Percentiles rank a stretch among this genome's conserved stretches.
Conservation (phyloP, 2,329 filamentous ascomycete genomes). For the Whalleya microplaca region DNA sequence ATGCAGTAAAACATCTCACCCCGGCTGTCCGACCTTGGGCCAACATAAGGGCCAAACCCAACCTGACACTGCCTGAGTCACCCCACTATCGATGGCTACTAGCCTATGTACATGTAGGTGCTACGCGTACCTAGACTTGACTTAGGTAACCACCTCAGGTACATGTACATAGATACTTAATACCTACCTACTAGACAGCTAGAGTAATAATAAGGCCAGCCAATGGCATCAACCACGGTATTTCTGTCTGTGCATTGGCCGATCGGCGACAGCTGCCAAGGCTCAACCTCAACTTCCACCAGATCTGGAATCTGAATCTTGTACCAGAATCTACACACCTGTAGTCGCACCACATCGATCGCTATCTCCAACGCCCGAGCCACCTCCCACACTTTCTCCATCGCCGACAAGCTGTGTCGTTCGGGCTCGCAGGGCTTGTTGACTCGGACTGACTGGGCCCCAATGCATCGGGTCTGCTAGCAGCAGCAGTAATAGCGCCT, state of each 20-base stretch:
- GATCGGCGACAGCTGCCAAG: background rate
- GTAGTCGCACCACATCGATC: background rate
- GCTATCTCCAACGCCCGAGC: constrained; percentile 1
- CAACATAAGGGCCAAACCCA: no score
- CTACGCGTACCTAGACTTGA: no score
- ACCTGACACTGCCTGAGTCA: no score
- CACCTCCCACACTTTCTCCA: constrained; percentile 3
- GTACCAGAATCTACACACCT: background rate
- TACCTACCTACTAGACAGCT: no score
- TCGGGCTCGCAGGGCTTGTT: constrained; percentile 1
- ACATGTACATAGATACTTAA: no score
- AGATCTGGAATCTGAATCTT: background rate
- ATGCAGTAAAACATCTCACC: no score
- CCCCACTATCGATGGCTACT: background rate
- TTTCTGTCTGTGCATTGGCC: background rate
- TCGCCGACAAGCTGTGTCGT: constrained; percentile 8
- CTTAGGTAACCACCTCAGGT: no score
- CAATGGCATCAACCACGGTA: no score
- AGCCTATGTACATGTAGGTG: no score
- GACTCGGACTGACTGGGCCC: constrained; percentile 8
- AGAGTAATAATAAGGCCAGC: background rate
- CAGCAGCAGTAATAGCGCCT: constrained; percentile 34
- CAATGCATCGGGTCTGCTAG: constrained; percentile 31
- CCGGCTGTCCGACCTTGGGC: no score
- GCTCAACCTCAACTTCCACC: background rate